A percentile compares a stretch with the other conserved stretches of the same genome.
Evolutionary conservation across 495 filamentous ascomycete species (phyloP).

Genomic region (Xylaria grammica): DNA sequence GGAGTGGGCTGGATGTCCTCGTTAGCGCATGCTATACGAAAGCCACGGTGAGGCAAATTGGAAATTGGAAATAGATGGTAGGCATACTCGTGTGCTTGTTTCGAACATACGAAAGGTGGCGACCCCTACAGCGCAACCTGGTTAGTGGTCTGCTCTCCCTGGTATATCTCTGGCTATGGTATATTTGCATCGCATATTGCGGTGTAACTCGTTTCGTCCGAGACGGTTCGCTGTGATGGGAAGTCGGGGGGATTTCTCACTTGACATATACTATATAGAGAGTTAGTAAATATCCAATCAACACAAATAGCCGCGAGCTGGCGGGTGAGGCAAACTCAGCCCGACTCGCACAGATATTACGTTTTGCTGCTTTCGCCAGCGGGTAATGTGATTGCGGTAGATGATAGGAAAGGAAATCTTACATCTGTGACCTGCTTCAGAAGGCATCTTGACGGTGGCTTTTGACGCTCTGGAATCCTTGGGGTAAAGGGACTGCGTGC

Average conservation of each 20-base stretch:
- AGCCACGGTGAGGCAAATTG: background rate
- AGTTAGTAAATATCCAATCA: slow-evolving; percentile 36
- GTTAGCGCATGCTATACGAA: slow-evolving; percentile 43
- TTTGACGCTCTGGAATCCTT: slow-evolving; percentile 41
- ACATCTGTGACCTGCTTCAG: slow-evolving; percentile 84
- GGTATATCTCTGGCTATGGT: background rate
- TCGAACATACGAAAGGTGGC: slow-evolving; percentile 90
- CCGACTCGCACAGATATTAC: background rate
- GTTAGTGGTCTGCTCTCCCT: slow-evolving; percentile 5
- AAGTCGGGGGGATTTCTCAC: slow-evolving; percentile 56
- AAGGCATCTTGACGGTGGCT: slow-evolving; percentile 72
- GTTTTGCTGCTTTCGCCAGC: background rate
- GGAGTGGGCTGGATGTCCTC: slow-evolving; percentile 79
- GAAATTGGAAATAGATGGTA: background rate
- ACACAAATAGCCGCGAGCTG: background rate
- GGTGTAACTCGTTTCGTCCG: slow-evolving; percentile 1
- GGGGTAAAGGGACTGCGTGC: slow-evolving; percentile 31
- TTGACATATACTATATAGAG: slow-evolving; percentile 82
- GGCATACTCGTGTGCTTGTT: slow-evolving; percentile 26
- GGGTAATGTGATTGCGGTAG: slow-evolving; percentile 1
- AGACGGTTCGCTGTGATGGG: slow-evolving; percentile 2
- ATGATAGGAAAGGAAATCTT: slow-evolving; percentile 43
- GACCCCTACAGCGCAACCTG: slow-evolving; percentile 64
- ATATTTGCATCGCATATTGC: slow-evolving; percentile 4
- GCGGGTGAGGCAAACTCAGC: background rate